Base-by-base conservation (phyloP, 306 rosid species). In the Amphicarpaea edgeworthii region DNA sequence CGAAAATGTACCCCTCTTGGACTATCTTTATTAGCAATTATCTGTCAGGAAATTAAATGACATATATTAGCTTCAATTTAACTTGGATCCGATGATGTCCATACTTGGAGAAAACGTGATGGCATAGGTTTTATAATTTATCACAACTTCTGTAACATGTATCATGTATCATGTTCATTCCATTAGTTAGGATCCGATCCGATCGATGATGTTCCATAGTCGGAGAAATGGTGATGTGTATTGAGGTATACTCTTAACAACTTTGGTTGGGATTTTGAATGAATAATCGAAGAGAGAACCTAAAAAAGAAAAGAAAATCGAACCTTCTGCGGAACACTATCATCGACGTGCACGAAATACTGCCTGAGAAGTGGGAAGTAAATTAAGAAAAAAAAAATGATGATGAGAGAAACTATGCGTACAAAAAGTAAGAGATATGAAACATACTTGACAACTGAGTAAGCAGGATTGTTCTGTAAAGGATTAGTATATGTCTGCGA, bases 1-100 rank as follows among this genome's bases (percentile, higher is more conserved):
- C 99, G 89, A 73, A 95, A 92, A 87, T 95, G 99, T n/a, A 77
- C 42, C 43, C 99, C 98, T 77, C 98, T 86, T 45, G 98, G 98
- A 77, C 97, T 83, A 77, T 85, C 83, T 83, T 87, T 90, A 81
- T 95, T 93, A 79, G 86, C 87, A 66, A 95, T 83, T 63, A 95
- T 60, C 99, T 95, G 68, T 41, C 6, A 41, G 47, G 12, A 43
- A 72, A 81, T 17, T 28, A 60, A 21, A 12, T 50, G 8, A 14
- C 14, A 71, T 23, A 4, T 24, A 37, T 65, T 6, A 46, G 37
- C 37, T 30, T 30, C 6, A 30, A 30, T 30, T 28, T 28, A 3
- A 28, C 32, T 28, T 28, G 32, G 32, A 28, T 28, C 37, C 16
- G 15, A 53, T 34, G 79, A 17, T 32, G 47, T 43, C 60, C 34